These are phyloP conservation scores for Sugiyamaella sp. DNA, from an alignment of 1,139 yeast genomes.

Conservation along the genomic window DNA sequence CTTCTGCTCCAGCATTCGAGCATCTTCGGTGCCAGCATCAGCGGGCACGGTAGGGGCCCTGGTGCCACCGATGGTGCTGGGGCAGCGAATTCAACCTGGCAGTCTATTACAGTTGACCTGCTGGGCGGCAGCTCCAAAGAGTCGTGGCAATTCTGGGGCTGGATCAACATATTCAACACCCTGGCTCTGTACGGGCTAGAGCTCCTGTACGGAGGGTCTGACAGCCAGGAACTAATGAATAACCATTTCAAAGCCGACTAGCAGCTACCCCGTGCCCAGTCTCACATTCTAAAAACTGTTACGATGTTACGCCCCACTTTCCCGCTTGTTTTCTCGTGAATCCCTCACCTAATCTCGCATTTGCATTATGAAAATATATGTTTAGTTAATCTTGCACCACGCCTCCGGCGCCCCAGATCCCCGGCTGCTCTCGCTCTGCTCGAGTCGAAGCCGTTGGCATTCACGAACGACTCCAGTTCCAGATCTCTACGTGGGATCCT, in stretches of 20 bases:
- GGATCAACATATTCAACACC: slow-evolving; percentile 87
- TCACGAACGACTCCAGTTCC: too few relatives aligned
- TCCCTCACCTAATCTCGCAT: slow-evolving; percentile 16
- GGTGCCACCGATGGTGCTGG: slow-evolving; percentile 4
- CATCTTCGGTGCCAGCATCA: slow-evolving; percentile 41
- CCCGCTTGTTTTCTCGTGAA: not conserved
- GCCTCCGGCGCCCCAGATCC: slow-evolving; percentile 13
- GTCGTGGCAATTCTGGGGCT: slow-evolving; percentile 91
- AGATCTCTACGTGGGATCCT: too few relatives aligned
- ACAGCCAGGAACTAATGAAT: slow-evolving; percentile 36
- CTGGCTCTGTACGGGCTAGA: slow-evolving; percentile 80
- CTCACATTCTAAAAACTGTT: not conserved
- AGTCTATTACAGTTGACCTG: slow-evolving; percentile 30
- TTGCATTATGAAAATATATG: slow-evolving; percentile 11
- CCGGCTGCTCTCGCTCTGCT: too few relatives aligned
- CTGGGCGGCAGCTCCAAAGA: slow-evolving; percentile 59
- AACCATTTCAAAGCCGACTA: slow-evolving; percentile 43
- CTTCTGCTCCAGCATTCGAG: slow-evolving; percentile 88
- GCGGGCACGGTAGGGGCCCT: slow-evolving; percentile 20
- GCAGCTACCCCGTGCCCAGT: not conserved
- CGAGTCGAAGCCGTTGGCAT: too few relatives aligned
- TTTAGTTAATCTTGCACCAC: not conserved
- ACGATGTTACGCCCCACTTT: slow-evolving; percentile 18
- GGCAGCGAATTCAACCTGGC: slow-evolving; percentile 27
- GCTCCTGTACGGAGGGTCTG: slow-evolving; percentile 49